Evolutionary conservation across 352 stramenopile species (phyloP).

Genomic region (Aphanomyces cochlioides): DNA sequence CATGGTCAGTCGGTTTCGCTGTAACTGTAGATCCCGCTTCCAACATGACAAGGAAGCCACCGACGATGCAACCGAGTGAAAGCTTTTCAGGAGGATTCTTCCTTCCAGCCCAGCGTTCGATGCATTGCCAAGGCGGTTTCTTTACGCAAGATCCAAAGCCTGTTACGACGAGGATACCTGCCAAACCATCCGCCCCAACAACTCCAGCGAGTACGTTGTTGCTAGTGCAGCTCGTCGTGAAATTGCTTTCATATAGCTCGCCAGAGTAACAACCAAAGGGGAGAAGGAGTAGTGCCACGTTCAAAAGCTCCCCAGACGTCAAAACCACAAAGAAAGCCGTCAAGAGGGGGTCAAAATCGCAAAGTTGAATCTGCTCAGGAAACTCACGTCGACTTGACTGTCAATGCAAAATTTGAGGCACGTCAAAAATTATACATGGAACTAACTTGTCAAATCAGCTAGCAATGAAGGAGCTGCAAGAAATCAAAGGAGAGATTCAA

Average conservation of each 20-base stretch:
- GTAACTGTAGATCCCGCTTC: neutral
- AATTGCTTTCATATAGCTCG: no score
- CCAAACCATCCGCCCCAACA: neutral
- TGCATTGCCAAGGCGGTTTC: constrained; percentile 54
- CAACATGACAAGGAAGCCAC: neutral
- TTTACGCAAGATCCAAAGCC: constrained; percentile 34
- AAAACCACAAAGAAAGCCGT: no score
- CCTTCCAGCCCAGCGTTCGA: constrained; percentile 49
- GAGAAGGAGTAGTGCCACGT: no score
- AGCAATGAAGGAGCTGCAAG: constrained; percentile 47
- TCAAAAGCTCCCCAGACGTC: no score
- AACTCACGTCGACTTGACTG: constrained; percentile 31
- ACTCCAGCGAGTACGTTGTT: no score
- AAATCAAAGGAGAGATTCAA: constrained; percentile 41
- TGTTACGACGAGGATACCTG: no score
- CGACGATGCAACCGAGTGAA: constrained; percentile 21
- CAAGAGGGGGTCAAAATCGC: neutral
- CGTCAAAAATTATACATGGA: neutral
- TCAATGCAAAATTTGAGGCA: constrained; percentile 54
- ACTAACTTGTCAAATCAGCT: constrained; percentile 32
- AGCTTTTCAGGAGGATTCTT: constrained; percentile 53
- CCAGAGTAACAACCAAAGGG: no score
- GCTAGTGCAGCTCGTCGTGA: no score
- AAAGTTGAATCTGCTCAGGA: neutral
- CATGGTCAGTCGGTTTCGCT: constrained; percentile 7